phyloP scores from a whole-genome alignment of 2,329 filamentous ascomycete species.

The Aspergillus carbonarius region DNA sequence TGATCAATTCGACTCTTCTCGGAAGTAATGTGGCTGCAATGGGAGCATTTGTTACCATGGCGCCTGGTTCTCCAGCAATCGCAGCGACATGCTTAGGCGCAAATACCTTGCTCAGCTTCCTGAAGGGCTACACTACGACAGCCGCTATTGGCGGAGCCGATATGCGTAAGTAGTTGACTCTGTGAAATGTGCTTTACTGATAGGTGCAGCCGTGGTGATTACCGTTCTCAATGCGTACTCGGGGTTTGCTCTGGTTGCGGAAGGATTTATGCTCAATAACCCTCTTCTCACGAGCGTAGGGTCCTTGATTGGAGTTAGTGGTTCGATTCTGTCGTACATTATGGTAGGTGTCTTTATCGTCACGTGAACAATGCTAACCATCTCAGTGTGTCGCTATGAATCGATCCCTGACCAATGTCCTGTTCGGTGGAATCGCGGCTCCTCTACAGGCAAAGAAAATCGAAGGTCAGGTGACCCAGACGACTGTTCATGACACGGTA shows the following conservation, averaged over 20 bases:
- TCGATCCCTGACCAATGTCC: conserved; percentile 79
- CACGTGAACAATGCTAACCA: background rate
- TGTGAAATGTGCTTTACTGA: conserved; percentile 22
- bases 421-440: conserved; percentile 77
- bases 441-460: conserved; percentile 65
- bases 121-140: conserved; percentile 85
- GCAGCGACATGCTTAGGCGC: conserved; percentile 75
- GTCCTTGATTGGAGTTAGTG: conserved; percentile 82
- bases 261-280: conserved; percentile 90
- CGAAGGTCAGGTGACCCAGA: conserved; percentile 75
- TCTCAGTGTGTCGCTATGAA: conserved; percentile 81
- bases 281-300: conserved; percentile 81
- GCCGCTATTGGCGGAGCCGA: conserved; percentile 89
- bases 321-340: conserved; percentile 85
- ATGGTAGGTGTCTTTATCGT: conserved; percentile 41
- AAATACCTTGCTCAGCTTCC: conserved; percentile 74
- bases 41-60: conserved; percentile 79
- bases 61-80: conserved; percentile 73
- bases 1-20: conserved; percentile 72
- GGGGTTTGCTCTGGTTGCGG: conserved; percentile 84
- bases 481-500: conserved; percentile 75
- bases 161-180: conserved; percentile 60
- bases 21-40: conserved; percentile 78
- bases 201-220: conserved; percentile 68
- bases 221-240: conserved; percentile 89